Evolutionary conservation across 169 alveolate species (phyloP), one percentile per base, ranked within the genome.

Genomic region (Fabrea salina): DNA sequence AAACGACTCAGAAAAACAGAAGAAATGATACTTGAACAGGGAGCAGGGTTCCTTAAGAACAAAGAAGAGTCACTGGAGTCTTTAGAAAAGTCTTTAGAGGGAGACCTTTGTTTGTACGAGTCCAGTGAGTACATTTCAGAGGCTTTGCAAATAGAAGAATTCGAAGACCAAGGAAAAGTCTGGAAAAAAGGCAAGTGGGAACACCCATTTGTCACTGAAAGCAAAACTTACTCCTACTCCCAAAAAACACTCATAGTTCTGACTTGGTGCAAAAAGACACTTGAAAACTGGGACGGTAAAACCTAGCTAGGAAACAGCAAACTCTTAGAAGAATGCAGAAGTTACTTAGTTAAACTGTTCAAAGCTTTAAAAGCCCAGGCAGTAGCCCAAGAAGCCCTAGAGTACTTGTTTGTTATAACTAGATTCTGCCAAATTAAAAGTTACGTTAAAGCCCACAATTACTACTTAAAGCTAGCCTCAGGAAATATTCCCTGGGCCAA

Each of bases 121-220:
- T 19, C 13, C 6, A n/a, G 39, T 11, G 25, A 22, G 6, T 54
- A 11, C 25, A n/a, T 54, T 6, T 7, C 8, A 33, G 39, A 54
- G 25, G 66, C 33, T 6, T 6, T 7, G 6, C 39, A 54, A 54
- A n/a, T 19, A 7, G 39, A 54, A 54, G 25, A 6, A 11, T 54
- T 7, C 25, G 66, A 54, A 54, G 11, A 8, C 33, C 8, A 54
- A 7, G 66, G 66, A 7, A 54, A 54, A 22, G 66, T 54, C 8
- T 54, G 66, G 66, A 54, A 54, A 22, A 54, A 54, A n/a, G 66
- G 25, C 13, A 54, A 54, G 30, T 54, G 66, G 66, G 8, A 22
- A 54, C 66, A 54, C 25, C 66, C 66, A 11, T 54, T 54, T 54
- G 25, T 54, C 22, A 22, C 6, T 11, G 66, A 54, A 22, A 33